Conservation (phyloP, 805 yeast species). For the Cyberlindnera nakhonratchasimensis region DNA sequence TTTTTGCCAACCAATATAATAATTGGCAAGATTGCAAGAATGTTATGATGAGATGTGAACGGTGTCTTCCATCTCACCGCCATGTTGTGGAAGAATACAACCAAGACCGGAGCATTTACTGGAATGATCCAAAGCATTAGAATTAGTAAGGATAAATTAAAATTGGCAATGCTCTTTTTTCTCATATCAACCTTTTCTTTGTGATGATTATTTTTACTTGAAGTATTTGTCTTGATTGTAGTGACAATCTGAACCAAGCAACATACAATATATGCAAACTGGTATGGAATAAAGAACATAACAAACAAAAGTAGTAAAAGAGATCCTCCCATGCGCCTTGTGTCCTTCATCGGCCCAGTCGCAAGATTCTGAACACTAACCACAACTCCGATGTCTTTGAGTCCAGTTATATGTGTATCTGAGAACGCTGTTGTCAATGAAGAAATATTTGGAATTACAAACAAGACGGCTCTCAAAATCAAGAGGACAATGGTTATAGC, state of each 20-base stretch:
- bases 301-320: slow-evolving; percentile 42
- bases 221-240: slow-evolving; percentile 36
- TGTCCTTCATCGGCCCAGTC: slow-evolving; percentile 9
- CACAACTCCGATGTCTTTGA: not conserved
- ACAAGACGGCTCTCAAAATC: slow-evolving; percentile 3
- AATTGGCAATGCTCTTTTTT: slow-evolving; percentile 44
- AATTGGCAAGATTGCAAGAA: slow-evolving; percentile 73
- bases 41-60: slow-evolving; percentile 81
- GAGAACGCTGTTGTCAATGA: not conserved
- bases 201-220: slow-evolving; percentile 1
- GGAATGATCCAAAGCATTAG: slow-evolving; percentile 78
- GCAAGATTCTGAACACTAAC: slow-evolving; percentile 3
- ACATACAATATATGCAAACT: slow-evolving; percentile 65
- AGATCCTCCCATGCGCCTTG: slow-evolving; percentile 18
- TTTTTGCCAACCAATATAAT: slow-evolving; percentile 55
- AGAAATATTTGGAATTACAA: slow-evolving; percentile 2
- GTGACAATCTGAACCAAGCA: slow-evolving; percentile 55
- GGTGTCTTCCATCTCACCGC: slow-evolving; percentile 79
- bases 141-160: slow-evolving; percentile 57
- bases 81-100: slow-evolving; percentile 80
- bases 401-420: not conserved
- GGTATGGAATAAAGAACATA: slow-evolving; percentile 72
- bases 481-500: slow-evolving; percentile 38
- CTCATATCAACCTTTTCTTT: slow-evolving; percentile 20
- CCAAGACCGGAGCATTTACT: slow-evolving; percentile 68